Base-by-base conservation (phyloP, 2,329 filamentous ascomycete genomes). In the Emergomyces africanus region DNA sequence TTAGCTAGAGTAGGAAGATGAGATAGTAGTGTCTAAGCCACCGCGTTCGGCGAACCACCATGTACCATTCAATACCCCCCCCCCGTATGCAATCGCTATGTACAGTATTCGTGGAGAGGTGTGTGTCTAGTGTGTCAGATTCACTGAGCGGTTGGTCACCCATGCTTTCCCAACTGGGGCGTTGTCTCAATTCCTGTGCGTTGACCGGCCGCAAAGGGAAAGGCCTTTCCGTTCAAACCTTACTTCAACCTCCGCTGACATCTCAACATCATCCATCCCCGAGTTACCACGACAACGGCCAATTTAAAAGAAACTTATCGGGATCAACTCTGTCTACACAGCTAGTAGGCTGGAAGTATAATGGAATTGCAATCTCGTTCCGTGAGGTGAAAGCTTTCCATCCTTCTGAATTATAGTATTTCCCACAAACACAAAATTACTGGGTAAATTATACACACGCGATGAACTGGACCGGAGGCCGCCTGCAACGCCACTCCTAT, bases 401-500 rank as follows among this genome's bases (percentile, higher is more conserved):
- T 3, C 50, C 33, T 25, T 39, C 50, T 9, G 33, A 54, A 54
- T 5, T 39, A 54, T 39, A n/a, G n/a, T n/a, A 54, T 44, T 33
- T 18, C 8, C 35, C 18, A 12, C 14, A 20, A 25, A 20, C 23
- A 20, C 20, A 44, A 10, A 44, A n/a, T n/a, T 55, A 20, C 23
- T 30, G 37, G 23, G 30, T 30, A 30, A 30, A 6, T 30, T 23
- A 44, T 14, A 33, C 33, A 30, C 25, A 18, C 39, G 25, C 14
- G n/a, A 77, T 77, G 75, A 77, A 77, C 59, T 77, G 75, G 75
- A 76, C 72, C 28, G 74, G 74, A 58, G 74, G 75, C 37, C 71
- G 70, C 57, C 66, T 77, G 28, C 70, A 70, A 55, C 73, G 74
- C 42, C 70, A 75, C 63, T 72, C 72, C 14, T 69, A 66, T 57